phyloP scores from a whole-genome alignment of 192 early-diverging fungal genomes.

The Backusella morwellensis region DNA sequence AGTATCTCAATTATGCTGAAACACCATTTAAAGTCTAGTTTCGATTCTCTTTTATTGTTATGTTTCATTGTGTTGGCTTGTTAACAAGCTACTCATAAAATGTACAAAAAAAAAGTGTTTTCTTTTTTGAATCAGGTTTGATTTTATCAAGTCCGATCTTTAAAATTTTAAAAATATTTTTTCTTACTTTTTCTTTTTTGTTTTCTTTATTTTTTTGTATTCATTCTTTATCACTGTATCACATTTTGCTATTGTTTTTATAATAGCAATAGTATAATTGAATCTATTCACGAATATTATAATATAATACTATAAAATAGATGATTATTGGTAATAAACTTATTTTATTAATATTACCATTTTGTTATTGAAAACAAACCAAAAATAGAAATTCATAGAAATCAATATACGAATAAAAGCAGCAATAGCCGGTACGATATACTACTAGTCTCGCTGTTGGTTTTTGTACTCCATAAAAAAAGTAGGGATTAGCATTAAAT shows the following conservation, averaged over 20 bases:
- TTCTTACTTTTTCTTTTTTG: background rate
- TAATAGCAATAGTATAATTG: background rate
- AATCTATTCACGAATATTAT: background rate
- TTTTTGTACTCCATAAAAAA: too few relatives aligned
- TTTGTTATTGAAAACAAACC: background rate
- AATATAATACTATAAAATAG: background rate
- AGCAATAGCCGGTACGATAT: background rate
- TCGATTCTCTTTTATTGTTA: background rate
- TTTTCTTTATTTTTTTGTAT: background rate
- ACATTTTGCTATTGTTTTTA: background rate
- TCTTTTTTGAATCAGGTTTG: background rate
- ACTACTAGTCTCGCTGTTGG: background rate
- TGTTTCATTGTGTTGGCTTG: too few relatives aligned
- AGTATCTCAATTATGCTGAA: background rate
- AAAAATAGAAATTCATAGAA: background rate
- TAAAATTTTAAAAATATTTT: background rate
- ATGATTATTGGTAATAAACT: background rate
- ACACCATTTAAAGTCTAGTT: background rate
- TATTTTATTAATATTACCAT: background rate
- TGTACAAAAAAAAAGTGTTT: background rate
- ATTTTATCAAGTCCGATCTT: constrained; percentile 7
- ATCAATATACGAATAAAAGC: background rate
- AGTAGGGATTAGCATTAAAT: too few relatives aligned
- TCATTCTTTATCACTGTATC: background rate
- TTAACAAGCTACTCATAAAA: too few relatives aligned